Evolutionary conservation across 805 yeast species (phyloP).

Genomic region (Schwanniomyces occidentalis): DNA sequence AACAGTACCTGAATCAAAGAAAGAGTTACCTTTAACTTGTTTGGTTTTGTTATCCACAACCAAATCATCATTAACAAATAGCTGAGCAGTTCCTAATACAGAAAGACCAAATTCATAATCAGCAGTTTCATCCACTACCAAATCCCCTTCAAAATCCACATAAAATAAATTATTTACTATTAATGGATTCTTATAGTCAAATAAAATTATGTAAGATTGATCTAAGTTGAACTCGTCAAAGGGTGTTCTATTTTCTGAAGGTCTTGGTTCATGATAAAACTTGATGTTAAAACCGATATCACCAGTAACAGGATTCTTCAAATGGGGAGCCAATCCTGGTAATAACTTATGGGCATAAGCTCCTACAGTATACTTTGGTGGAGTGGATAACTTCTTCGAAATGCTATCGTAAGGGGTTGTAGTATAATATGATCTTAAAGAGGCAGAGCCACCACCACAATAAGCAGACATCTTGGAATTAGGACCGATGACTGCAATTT

Average conservation of each 20-base stretch:
- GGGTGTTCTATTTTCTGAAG: conserved; percentile 2
- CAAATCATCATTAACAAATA: conserved; percentile 52
- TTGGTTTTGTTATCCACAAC: conserved; percentile 56
- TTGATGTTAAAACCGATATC: conserved; percentile 23
- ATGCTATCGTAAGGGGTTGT: conserved; percentile 27
- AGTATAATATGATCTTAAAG: conserved; percentile 24
- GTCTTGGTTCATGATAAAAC: conserved; percentile 18
- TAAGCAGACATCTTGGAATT: conserved; percentile 29
- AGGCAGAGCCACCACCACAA: conserved; percentile 38
- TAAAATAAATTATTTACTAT: conserved; percentile 33
- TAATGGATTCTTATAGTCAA: conserved; percentile 19
- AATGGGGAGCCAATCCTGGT: conserved; percentile 26
- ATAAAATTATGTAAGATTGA: conserved; percentile 17
- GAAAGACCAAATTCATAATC: conserved; percentile 53
- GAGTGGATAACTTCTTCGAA: conserved; percentile 11
- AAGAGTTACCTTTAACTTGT: conserved; percentile 49
- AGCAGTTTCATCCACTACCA: conserved; percentile 47
- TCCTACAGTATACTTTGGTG: conserved; percentile 30
- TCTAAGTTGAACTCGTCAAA: conserved; percentile 20
- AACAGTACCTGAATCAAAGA: conserved; percentile 52
- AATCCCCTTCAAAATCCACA: conserved; percentile 43
- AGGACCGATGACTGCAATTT: conserved; percentile 33
- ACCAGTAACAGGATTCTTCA: conserved; percentile 21
- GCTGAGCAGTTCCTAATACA: conserved; percentile 54
- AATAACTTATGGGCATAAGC: conserved; percentile 27